Conservation (phyloP, 116 monocot genomes). For the Phalaenopsis hybrid region DNA sequence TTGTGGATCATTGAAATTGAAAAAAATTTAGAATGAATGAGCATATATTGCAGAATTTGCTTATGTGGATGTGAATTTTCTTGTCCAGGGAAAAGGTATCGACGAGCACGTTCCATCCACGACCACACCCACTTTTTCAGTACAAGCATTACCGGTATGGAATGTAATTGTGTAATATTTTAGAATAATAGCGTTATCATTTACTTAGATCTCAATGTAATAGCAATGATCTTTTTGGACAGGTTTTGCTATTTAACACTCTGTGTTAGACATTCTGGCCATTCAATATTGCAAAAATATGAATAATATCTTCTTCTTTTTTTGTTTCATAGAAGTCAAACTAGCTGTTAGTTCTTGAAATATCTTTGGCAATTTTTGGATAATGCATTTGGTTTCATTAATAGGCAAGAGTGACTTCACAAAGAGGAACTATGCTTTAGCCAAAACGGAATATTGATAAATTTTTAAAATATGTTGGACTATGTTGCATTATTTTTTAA, state of each 20-base stretch:
- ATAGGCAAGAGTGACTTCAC: background rate
- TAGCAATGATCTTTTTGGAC: background rate
- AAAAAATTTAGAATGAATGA: background rate
- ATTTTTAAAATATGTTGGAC: background rate
- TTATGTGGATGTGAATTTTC: conserved; percentile 6
- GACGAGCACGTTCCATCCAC: conserved; percentile 61
- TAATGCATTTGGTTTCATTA: background rate
- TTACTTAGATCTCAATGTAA: background rate
- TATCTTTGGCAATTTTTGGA: background rate
- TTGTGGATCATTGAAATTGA: background rate
- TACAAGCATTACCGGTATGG: conserved; percentile 90
- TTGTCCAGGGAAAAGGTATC: conserved; percentile 60
- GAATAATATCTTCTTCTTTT: background rate
- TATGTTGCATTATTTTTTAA: background rate
- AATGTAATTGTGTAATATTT: background rate
- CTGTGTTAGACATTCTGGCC: background rate
- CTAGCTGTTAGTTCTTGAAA: background rate
- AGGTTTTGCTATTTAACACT: background rate
- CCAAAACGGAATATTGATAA: background rate
- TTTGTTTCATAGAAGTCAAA: background rate
- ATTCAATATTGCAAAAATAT: background rate
- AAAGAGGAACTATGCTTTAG: background rate
- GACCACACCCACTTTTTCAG: conserved; percentile 85
- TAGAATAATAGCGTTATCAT: background rate
- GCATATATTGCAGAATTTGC: background rate